Conservation (phyloP, 176 grass and related monocot genomes). For the Thalia dealbata region DNA sequence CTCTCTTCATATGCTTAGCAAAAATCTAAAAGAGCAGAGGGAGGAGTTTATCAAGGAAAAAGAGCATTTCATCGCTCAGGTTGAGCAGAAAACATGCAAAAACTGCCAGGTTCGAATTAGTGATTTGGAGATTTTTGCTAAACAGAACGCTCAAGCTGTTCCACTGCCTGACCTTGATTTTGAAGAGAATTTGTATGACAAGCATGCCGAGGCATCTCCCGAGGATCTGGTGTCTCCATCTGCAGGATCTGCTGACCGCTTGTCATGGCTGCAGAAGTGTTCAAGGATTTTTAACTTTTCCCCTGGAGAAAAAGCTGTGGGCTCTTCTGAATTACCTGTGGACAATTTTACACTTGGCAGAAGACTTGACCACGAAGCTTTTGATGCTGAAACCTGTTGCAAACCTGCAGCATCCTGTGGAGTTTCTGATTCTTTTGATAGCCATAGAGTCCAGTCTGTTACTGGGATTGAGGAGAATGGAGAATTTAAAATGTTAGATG, state of each 20-base stretch:
- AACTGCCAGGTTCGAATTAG: conserved; percentile 49
- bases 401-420: conserved; percentile 60
- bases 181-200: conserved; percentile 23
- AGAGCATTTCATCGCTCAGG: conserved; percentile 32
- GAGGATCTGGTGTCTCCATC: conserved; percentile 19
- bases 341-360: not conserved
- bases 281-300: conserved; percentile 69
- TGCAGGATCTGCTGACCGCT: conserved; percentile 30
- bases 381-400: conserved; percentile 36
- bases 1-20: conserved; percentile 49
- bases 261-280: conserved; percentile 80
- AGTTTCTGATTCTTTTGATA: conserved; percentile 36
- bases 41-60: conserved; percentile 63
- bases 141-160: conserved; percentile 30
- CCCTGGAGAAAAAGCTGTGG: conserved; percentile 36
- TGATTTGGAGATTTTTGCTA: conserved; percentile 34
- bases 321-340: conserved; percentile 33
- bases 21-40: conserved; percentile 48
- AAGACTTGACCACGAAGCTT: conserved; percentile 53
- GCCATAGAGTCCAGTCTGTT: conserved; percentile 20
- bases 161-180: conserved; percentile 40
- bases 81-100: conserved; percentile 70
- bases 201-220: conserved; percentile 25
- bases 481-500: conserved; percentile 31
- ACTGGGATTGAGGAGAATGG: conserved; percentile 32